Conservation (phyloP, 2,329 filamentous ascomycete genomes). For the Aspergillus ustus region DNA sequence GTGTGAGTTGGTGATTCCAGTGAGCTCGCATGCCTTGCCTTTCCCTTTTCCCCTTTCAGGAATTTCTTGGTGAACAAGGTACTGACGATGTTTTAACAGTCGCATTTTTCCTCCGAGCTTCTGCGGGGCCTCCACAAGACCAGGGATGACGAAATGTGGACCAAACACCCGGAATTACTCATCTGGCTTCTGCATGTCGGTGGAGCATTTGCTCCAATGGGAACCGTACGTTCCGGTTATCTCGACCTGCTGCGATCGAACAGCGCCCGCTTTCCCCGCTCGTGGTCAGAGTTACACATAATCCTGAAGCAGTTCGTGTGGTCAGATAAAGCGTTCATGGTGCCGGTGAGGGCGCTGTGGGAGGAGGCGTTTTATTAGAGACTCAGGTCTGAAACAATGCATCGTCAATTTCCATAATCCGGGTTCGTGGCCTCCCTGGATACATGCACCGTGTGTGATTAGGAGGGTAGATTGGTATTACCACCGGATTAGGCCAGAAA, state of each 20-base stretch:
- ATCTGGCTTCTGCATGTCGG: constrained; percentile 10
- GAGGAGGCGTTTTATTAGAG: neutral
- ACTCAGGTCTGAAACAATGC: neutral
- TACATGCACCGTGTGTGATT: too few species aligned
- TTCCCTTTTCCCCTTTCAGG: neutral
- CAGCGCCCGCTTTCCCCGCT: neutral
- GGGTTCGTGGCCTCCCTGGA: too few species aligned
- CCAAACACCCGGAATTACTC: neutral
- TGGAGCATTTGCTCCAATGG: constrained; percentile 6
- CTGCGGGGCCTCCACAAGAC: neutral
- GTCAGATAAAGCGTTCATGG: constrained; percentile 8
- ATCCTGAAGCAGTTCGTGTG: constrained; percentile 3
- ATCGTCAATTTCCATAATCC: neutral
- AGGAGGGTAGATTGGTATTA: too few species aligned
- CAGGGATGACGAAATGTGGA: neutral
- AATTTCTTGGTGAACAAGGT: neutral
- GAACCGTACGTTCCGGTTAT: neutral
- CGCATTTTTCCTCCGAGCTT: constrained; percentile 4
- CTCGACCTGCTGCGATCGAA: neutral
- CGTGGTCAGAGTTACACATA: neutral
- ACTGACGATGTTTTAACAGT: neutral
- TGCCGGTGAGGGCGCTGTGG: constrained; percentile 9
- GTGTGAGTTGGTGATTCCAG: constrained; percentile 12
- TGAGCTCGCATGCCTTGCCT: neutral
- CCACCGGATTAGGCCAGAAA: too few species aligned